Evolutionary conservation across 345 rosid genomes (phyloP), one percentile per base, ranked within the genome.

Genomic region (Erodium maritimum): DNA sequence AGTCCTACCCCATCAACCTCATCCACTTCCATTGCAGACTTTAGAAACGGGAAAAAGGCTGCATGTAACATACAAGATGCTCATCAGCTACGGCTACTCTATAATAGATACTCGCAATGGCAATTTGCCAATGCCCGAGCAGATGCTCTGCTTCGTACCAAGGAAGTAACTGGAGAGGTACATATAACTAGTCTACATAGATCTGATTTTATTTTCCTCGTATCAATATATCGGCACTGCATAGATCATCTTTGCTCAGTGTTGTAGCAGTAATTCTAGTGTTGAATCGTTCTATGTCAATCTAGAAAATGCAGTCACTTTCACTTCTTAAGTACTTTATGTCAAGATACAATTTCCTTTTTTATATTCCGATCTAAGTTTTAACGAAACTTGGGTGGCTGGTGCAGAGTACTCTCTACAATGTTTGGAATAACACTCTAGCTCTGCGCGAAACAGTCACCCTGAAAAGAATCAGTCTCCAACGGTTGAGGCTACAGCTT

Each of bases 71-170:
- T 90, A 37, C 97, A 90, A 73, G 97, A 90, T 73, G 99, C 86
- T 64, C 96, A 85, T 76, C 96, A 87, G 65, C 75, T 90, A 52
- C 78, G 91, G 65, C 75, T 87, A 64, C 81, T 93, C 53, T 68
- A 93, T 68, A 93, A 90, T 61, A 79, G 96, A 75, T 75, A 64
- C 70, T 64, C 87, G 75, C 99, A 93, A 67, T 93, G 99, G 99
- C 74, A 90, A 67, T 89, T 90, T 69, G 81, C 90, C 56, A 85
- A 82, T 83, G 88, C 96, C 25, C 64, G 74, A 55, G 79, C 83
- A 54, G 95, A 84, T 61, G 77, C 79, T 79, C 90, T 79, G 48
- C 77, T 87, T 69, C 79, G 70, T 62, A 66, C 68, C 60, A 88
- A 90, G 75, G 77, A 83, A 76, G 64, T 71, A 65, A 80, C 63